Conservation (phyloP, 768 basidiomycete genomes). For the Leccinum uliginosum region DNA sequence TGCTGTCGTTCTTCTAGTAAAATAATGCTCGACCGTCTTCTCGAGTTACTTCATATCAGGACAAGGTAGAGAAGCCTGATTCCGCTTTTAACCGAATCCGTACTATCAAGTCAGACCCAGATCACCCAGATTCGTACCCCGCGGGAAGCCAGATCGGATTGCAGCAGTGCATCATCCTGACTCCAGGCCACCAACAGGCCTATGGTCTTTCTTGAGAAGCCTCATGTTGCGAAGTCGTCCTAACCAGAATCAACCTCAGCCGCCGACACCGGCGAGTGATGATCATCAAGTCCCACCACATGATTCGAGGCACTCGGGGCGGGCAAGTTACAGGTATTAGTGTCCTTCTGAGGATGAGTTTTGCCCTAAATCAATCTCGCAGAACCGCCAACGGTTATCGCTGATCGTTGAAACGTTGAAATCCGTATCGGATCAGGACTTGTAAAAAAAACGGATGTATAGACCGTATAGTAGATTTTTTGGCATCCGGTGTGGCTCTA, state of each 20-base stretch:
- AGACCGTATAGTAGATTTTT: not conserved
- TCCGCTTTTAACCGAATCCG: not conserved
- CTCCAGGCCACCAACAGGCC: not conserved
- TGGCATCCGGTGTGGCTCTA: too few species aligned
- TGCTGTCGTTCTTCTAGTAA: not conserved
- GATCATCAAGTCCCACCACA: not conserved
- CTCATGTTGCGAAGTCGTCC: not conserved
- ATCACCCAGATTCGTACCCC: constrained; percentile 3
- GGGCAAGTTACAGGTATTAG: not conserved
- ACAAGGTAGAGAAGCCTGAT: not conserved
- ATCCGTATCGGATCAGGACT: too few species aligned
- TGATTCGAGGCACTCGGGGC: not conserved
- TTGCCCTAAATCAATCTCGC: not conserved
- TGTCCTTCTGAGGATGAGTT: not conserved
- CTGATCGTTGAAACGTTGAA: too few species aligned
- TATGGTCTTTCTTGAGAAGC: not conserved
- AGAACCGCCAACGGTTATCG: constrained; percentile 1
- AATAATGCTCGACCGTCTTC: not conserved
- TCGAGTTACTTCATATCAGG: not conserved
- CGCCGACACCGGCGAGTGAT: not conserved
- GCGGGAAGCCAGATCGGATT: not conserved
- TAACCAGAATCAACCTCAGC: not conserved
- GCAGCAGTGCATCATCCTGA: not conserved
- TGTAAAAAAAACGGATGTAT: too few species aligned
- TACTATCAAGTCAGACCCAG: constrained; percentile 5